Conservation (phyloP, 306 rosid genomes). For the Citrullus mucosospermus region DNA sequence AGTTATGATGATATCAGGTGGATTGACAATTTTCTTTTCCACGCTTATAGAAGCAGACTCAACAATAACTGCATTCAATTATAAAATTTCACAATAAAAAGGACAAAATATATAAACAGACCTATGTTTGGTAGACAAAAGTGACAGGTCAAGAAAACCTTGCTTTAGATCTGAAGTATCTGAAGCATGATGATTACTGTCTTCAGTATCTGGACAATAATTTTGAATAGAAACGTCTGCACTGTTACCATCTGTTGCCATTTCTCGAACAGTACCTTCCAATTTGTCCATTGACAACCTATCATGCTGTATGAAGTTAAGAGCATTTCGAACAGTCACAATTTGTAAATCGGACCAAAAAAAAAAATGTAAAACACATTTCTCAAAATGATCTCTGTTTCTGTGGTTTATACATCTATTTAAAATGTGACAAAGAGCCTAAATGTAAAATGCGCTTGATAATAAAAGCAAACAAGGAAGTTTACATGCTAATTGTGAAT, state of each 20-base stretch:
- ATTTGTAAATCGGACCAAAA: not conserved
- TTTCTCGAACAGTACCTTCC: constrained; percentile 17
- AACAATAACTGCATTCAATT: constrained; percentile 39
- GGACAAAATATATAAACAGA: constrained; percentile 1
- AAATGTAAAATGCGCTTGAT: not conserved
- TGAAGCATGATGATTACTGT: constrained; percentile 35
- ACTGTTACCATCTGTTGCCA: constrained; percentile 20
- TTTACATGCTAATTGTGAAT: not conserved
- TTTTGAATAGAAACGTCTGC: constrained; percentile 15
- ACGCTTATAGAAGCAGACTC: constrained; percentile 22
- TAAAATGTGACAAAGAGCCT: not conserved
- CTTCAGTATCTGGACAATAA: constrained; percentile 19
- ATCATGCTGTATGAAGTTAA: constrained; percentile 57
- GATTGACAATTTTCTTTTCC: constrained; percentile 17
- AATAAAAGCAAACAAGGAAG: not conserved
- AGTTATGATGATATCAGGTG: constrained; percentile 19
- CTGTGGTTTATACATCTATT: not conserved
- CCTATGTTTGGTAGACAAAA: not conserved
- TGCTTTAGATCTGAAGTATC: constrained; percentile 33
- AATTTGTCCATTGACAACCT: constrained; percentile 31
- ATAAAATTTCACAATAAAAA: not conserved
- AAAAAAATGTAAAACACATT: not conserved
- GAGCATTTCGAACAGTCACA: constrained; percentile 24
- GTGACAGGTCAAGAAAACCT: constrained; percentile 25
- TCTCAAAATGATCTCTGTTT: not conserved